Evolutionary conservation across 2,329 filamentous ascomycete species (phyloP).

Genomic region (Aspergillus ochraceoroseus): DNA sequence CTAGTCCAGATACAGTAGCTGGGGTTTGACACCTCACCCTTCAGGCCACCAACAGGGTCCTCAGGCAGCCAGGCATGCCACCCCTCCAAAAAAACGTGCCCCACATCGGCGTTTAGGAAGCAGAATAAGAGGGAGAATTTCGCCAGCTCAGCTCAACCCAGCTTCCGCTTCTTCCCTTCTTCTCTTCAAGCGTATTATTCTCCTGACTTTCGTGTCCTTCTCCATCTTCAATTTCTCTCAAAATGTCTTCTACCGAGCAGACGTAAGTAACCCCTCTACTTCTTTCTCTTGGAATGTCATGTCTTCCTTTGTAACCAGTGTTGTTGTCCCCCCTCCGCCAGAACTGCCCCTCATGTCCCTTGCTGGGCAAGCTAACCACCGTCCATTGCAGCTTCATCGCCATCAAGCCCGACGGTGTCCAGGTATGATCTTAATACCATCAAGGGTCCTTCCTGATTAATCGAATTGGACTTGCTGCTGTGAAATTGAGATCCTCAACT

Average conservation of each 20-base stretch:
- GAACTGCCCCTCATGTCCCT: conserved; percentile 19
- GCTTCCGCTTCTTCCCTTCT: conserved; percentile 20
- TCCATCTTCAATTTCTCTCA: conserved; percentile 39
- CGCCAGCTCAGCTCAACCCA: conserved; percentile 26
- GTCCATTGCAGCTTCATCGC: conserved; percentile 89
- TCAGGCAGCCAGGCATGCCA: conserved; percentile 23
- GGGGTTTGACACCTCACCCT: conserved; percentile 24
- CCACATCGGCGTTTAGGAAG: conserved; percentile 19
- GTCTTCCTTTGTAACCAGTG: too few relatives aligned
- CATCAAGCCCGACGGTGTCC: conserved; percentile 99
- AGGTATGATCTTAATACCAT: conserved; percentile 55
- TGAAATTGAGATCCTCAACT: conserved; percentile 17
- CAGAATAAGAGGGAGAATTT: conserved; percentile 19
- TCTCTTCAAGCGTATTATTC: conserved; percentile 7
- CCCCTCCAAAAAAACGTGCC: conserved; percentile 19
- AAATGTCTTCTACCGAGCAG: conserved; percentile 77
- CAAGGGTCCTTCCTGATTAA: conserved; percentile 7
- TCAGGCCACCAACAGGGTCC: conserved; percentile 8
- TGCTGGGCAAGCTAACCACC: conserved; percentile 32
- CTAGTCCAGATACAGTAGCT: conserved; percentile 14
- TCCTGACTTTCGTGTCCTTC: conserved; percentile 10
- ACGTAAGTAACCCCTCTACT: conserved; percentile 65
- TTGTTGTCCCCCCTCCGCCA: too few relatives aligned
- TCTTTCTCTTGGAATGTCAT: too few relatives aligned
- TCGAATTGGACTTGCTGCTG: conserved; percentile 8